Conservation (phyloP, 73 alveolate species). For the Strombidium stylifer region DNA sequence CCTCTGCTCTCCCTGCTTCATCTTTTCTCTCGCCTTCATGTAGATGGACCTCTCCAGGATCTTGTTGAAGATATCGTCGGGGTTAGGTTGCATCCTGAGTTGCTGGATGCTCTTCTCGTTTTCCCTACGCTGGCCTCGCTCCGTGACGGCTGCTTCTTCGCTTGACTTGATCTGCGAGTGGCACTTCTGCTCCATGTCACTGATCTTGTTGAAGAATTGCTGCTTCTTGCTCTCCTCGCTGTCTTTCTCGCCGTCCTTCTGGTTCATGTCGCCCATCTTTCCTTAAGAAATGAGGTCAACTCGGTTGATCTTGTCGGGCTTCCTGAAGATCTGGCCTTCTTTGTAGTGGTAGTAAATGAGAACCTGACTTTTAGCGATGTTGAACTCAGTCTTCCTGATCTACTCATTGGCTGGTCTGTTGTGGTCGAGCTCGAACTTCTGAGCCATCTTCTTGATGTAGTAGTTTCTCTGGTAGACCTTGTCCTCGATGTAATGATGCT, state of each 20-base stretch:
- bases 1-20: constrained; percentile 71
- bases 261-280: constrained; percentile 32
- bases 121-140: constrained; percentile 37
- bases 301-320: constrained; percentile 29
- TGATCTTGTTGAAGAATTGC: constrained; percentile 49
- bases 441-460: constrained; percentile 62
- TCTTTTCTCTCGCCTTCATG: constrained; percentile 82
- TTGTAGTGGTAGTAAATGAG: constrained; percentile 42
- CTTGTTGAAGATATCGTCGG: constrained; percentile 39
- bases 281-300: constrained; percentile 52
- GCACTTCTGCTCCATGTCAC: constrained; percentile 73
- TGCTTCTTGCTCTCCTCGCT: constrained; percentile 44
- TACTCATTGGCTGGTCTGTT: constrained; percentile 70
- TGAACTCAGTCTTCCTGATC: constrained; percentile 67
- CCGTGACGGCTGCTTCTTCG: constrained; percentile 60
- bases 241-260: constrained; percentile 33
- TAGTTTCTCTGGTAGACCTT: constrained; percentile 48
- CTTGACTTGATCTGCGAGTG: constrained; percentile 60
- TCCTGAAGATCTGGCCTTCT: constrained; percentile 50
- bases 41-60: constrained; percentile 72
- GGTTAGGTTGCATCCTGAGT: constrained; percentile 14
- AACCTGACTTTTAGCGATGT: constrained; percentile 53
- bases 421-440: constrained; percentile 69
- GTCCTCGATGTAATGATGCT: constrained; percentile 8
- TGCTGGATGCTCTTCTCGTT: constrained; percentile 21